Conservation (phyloP, 1,284 basidiomycete species). For the Cutaneotrichosporon cyanovorans region DNA sequence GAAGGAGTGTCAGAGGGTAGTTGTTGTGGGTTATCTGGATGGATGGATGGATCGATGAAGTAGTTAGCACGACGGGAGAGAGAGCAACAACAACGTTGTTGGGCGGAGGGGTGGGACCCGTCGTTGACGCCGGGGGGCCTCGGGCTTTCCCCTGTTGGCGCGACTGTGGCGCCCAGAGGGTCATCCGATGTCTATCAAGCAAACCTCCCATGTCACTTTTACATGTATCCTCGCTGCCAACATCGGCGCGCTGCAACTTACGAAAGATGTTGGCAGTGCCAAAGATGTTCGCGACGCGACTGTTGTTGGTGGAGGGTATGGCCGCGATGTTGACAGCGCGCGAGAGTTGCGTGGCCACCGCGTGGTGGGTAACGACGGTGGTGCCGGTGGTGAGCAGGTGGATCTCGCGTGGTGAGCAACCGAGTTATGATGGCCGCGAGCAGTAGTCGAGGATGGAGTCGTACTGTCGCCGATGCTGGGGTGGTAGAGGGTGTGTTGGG, state of each 20-base stretch:
- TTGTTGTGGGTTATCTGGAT: neutral
- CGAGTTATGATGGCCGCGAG: no score
- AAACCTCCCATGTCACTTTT: neutral
- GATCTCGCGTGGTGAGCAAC: conserved; percentile 1
- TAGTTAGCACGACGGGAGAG: neutral
- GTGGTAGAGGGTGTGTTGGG: no score
- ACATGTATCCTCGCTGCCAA: conserved; percentile 4
- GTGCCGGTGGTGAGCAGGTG: conserved; percentile 2
- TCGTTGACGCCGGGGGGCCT: neutral
- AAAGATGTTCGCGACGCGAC: conserved; percentile 1
- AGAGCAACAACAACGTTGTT: neutral
- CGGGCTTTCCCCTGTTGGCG: neutral
- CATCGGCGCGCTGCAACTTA: conserved; percentile 4
- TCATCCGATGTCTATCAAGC: neutral
- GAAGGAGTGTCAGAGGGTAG: neutral
- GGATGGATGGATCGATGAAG: conserved; percentile 7
- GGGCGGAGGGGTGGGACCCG: neutral
- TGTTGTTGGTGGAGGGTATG: conserved; percentile 1
- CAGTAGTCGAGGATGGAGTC: no score
- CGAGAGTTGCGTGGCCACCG: conserved; percentile 18
- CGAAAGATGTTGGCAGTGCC: conserved; percentile 4
- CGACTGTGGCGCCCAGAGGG: neutral
- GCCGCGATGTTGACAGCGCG: conserved; percentile 1
- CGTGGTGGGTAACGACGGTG: conserved; percentile 6
- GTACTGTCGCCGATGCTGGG: no score